phyloP scores from a whole-genome alignment of 1,139 yeast genomes.

The Scheffersomyces segobiensis region DNA sequence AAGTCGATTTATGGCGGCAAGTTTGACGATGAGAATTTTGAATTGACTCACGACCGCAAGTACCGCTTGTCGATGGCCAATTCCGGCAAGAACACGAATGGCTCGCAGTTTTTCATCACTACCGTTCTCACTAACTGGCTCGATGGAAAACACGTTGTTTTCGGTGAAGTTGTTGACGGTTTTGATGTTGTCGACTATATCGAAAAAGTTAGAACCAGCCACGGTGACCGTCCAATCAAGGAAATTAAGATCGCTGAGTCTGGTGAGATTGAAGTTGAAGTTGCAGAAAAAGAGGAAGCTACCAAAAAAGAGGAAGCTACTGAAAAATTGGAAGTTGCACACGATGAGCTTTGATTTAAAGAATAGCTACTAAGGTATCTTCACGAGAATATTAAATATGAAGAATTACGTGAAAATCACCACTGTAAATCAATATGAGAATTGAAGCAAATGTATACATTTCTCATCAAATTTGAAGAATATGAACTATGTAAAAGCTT shows the following conservation, averaged over 20 bases:
- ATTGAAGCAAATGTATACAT: too few species aligned
- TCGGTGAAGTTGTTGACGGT: conserved; percentile 76
- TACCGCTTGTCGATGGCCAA: conserved; percentile 66
- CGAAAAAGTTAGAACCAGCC: conserved; percentile 52
- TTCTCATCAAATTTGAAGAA: too few species aligned
- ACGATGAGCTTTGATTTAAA: conserved; percentile 28
- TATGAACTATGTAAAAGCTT: too few species aligned
- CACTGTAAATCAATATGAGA: not conserved
- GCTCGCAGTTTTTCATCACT: conserved; percentile 66
- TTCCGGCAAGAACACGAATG: conserved; percentile 62
- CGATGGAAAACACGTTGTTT: conserved; percentile 75
- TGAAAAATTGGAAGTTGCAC: too few species aligned
- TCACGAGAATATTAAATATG: not conserved
- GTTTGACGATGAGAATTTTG: conserved; percentile 58
- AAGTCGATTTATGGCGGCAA: conserved; percentile 59
- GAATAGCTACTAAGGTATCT: not conserved
- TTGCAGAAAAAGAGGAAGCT: conserved; percentile 11
- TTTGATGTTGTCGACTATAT: conserved; percentile 58
- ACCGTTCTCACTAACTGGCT: conserved; percentile 65
- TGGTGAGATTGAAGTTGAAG: conserved; percentile 43
- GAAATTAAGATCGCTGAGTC: conserved; percentile 50
- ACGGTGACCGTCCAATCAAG: conserved; percentile 53
- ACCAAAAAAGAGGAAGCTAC: too few species aligned
- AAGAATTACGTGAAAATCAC: not conserved
- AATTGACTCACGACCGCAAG: conserved; percentile 57